phyloP scores from a whole-genome alignment of 495 filamentous ascomycete species.

The Aspergillus panamensis region DNA sequence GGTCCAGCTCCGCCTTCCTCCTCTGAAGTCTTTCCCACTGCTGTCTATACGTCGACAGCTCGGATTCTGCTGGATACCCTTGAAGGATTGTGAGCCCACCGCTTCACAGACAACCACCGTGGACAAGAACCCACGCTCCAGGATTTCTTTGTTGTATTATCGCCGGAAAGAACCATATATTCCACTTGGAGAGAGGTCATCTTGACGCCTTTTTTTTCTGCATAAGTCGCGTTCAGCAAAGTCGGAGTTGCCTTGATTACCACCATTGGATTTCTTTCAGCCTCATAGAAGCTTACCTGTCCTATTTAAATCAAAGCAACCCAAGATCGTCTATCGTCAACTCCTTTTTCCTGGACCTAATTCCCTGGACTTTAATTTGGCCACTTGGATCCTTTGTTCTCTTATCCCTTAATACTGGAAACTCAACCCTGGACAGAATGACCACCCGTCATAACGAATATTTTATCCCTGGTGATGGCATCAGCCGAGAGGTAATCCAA shows the following conservation, averaged over 20 bases:
- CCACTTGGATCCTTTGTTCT: conserved; percentile 35
- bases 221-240: conserved; percentile 21
- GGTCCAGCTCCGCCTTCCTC: background rate
- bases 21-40: conserved; percentile 11
- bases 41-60: conserved; percentile 12
- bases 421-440: conserved; percentile 40
- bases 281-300: conserved; percentile 25
- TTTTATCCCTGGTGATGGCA: conserved; percentile 84
- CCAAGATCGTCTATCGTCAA: conserved; percentile 15
- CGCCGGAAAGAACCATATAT: conserved; percentile 16
- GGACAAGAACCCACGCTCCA: conserved; percentile 15
- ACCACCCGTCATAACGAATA: conserved; percentile 65
- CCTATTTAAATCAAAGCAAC: conserved; percentile 22
- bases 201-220: conserved; percentile 19
- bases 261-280: conserved; percentile 27
- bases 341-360: conserved; percentile 20
- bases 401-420: conserved; percentile 31
- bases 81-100: conserved; percentile 11
- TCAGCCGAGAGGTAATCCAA: conserved; percentile 89
- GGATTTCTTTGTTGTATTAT: conserved; percentile 25
- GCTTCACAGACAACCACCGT: conserved; percentile 15
- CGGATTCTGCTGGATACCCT: conserved; percentile 19
- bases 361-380: conserved; percentile 23
- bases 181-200: conserved; percentile 9
- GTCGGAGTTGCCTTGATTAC: conserved; percentile 23